Conservation (phyloP, 2,329 filamentous ascomycete genomes). For the Fusarium bulbicola region DNA sequence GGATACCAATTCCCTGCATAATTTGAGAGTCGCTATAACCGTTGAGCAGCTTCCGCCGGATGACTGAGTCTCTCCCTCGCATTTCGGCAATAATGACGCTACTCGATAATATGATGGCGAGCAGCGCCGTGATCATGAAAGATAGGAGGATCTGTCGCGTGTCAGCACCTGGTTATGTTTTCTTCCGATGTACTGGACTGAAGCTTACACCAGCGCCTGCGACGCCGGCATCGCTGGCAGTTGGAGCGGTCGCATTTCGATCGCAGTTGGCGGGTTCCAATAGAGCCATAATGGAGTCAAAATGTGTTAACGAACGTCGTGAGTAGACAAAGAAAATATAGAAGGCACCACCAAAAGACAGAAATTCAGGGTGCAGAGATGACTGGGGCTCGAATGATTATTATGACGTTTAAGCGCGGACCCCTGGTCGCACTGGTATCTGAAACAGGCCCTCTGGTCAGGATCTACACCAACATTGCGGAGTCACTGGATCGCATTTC, state of each 20-base stretch:
- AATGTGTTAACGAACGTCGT: constrained; percentile 5
- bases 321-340: not conserved
- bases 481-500: constrained; percentile 35
- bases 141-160: constrained; percentile 59
- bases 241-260: constrained; percentile 56
- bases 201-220: constrained; percentile 57
- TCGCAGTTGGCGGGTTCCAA: constrained; percentile 68
- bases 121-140: constrained; percentile 70
- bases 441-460: constrained; percentile 38
- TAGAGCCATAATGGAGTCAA: constrained; percentile 59
- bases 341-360: constrained; percentile 23
- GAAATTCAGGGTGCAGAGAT: constrained; percentile 17
- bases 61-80: constrained; percentile 57
- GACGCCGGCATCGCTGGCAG: constrained; percentile 67
- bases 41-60: constrained; percentile 71
- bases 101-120: constrained; percentile 64
- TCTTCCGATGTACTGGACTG: constrained; percentile 47
- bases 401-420: constrained; percentile 45
- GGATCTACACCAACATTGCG: constrained; percentile 28
- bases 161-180: constrained; percentile 6
- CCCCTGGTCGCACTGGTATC: constrained; percentile 32
- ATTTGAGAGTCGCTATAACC: constrained; percentile 75
- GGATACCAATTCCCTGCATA: constrained; percentile 74
- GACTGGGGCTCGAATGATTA: constrained; percentile 22
- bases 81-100: constrained; percentile 66